Evolutionary conservation across 148 eudicot genomes (phyloP).

Genomic region (Amaranthus hypochondriacus): DNA sequence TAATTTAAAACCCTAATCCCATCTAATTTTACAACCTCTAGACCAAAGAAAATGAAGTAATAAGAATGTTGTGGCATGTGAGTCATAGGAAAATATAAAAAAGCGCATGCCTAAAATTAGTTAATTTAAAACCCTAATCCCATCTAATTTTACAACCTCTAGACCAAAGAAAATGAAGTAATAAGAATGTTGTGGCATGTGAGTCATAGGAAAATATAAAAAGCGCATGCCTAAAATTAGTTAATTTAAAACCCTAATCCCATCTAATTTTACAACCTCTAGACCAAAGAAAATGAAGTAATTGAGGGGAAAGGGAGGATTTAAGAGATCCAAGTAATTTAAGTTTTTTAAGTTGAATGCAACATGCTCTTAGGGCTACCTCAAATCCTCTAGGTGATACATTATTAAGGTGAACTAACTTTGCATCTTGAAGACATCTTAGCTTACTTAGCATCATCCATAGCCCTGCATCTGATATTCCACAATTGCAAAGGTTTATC

Average conservation of each 20-base stretch:
- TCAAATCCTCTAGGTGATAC: constrained; percentile 58
- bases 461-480: constrained; percentile 57
- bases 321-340: constrained; percentile 47
- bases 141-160: constrained; percentile 75
- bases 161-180: constrained; percentile 41
- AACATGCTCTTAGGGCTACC: constrained; percentile 53
- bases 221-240: no score
- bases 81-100: no score
- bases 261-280: constrained; percentile 75
- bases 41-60: constrained; percentile 41
- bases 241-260: constrained; percentile 35
- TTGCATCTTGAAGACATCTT: constrained; percentile 64
- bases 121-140: constrained; percentile 36
- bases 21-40: constrained; percentile 69
- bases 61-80: not conserved
- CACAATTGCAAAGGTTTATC: constrained; percentile 56
- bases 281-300: constrained; percentile 41
- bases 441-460: constrained; percentile 68
- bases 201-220: no score
- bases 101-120: no score
- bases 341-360: constrained; percentile 62
- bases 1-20: constrained; percentile 41
- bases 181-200: not conserved
- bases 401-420: constrained; percentile 51
- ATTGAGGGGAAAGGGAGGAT: constrained; percentile 38